These are phyloP conservation scores for Paralagenidium karlingii DNA, from an alignment of 352 stramenopile species.

Conservation along the genomic window DNA sequence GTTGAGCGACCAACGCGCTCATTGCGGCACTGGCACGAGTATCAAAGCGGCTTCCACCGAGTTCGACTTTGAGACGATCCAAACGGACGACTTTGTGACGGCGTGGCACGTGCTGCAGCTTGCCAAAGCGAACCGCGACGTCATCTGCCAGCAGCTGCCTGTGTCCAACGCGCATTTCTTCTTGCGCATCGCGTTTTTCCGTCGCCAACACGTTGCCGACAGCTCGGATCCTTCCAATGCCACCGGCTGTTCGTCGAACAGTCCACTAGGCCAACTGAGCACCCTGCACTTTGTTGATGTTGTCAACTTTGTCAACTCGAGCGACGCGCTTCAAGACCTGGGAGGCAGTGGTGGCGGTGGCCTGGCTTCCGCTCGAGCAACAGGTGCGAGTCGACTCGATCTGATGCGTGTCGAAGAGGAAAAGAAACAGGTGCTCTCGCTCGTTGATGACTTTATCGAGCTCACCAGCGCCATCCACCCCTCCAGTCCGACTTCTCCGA, in stretches of 20 bases:
- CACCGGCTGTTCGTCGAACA: too few relatives aligned
- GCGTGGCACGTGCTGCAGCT: conserved; percentile 46
- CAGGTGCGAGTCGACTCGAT: not conserved
- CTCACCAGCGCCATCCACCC: too few relatives aligned
- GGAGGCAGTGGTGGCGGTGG: conserved; percentile 3
- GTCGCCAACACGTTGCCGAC: too few relatives aligned
- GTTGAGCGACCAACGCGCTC: conserved; percentile 9
- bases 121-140: conserved; percentile 61
- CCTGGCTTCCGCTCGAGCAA: not conserved
- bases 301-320: conserved; percentile 45
- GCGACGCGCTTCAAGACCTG: conserved; percentile 19
- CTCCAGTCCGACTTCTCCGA: too few relatives aligned
- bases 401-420: not conserved
- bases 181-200: conserved; percentile 47
- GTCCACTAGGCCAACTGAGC: conserved; percentile 33
- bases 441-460: conserved; percentile 3
- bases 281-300: conserved; percentile 53
- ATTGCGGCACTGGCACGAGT: not conserved
- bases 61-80: conserved; percentile 35
- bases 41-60: conserved; percentile 1
- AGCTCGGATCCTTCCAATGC: too few relatives aligned
- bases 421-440: not conserved
- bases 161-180: conserved; percentile 57
- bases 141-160: conserved; percentile 52
- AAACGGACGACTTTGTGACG: conserved; percentile 22